phyloP scores from a whole-genome alignment of 345 rosid species.

The Trapa bicornis region DNA sequence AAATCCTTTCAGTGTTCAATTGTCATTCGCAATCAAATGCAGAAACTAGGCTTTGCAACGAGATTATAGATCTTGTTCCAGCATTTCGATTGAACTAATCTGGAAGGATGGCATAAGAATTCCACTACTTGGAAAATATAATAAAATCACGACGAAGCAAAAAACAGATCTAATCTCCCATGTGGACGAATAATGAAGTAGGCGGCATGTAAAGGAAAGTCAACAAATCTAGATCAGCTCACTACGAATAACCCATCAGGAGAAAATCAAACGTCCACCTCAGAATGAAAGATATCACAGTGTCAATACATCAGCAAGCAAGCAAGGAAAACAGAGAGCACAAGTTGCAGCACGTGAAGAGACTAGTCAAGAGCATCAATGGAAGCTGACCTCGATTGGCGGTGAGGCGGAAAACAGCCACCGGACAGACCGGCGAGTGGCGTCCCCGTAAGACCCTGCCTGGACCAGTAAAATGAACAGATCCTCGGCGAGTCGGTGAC shows the following conservation, averaged over 20 bases:
- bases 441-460: too few species aligned
- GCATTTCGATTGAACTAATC: not conserved
- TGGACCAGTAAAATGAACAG: too few species aligned
- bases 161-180: not conserved
- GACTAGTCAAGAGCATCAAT: not conserved
- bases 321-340: not conserved
- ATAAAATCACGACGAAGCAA: not conserved
- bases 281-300: not conserved
- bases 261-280: not conserved
- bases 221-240: conserved; percentile 29
- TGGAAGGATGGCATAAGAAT: not conserved
- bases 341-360: not conserved
- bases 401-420: too few species aligned
- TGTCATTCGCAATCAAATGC: too few species aligned
- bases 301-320: not conserved
- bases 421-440: too few species aligned
- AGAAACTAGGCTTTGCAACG: not conserved
- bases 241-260: not conserved
- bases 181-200: not conserved
- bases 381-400: not conserved
- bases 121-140: too few species aligned
- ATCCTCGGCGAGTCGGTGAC: too few species aligned
- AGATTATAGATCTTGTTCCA: not conserved
- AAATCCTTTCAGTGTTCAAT: not conserved
- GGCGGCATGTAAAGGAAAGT: not conserved